Evolutionary conservation across 2,329 filamentous ascomycete genomes (phyloP).

Genomic region (Aphanocladium album): DNA sequence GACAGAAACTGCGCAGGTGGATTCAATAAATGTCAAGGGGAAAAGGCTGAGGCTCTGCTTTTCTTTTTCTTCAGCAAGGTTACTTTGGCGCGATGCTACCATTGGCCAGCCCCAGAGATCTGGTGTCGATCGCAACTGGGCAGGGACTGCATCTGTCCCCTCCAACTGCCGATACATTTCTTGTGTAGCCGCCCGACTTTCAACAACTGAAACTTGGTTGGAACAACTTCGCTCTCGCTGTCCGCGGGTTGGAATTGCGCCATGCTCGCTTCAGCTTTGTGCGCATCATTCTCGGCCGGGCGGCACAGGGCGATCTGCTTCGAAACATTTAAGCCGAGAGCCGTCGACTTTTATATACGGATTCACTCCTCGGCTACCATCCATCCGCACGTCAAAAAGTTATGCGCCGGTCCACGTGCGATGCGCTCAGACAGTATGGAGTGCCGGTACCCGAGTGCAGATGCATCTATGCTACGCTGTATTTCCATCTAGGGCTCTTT

Average conservation of each 20-base stretch:
- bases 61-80: neutral
- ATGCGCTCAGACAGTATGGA: neutral
- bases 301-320: too few species aligned
- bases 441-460: constrained; percentile 1
- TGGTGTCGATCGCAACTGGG: neutral
- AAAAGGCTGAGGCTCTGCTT: neutral
- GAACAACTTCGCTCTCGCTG: neutral
- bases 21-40: too few species aligned
- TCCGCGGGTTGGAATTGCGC: neutral
- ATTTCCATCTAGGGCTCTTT: neutral
- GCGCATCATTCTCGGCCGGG: neutral
- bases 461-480: neutral
- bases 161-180: neutral
- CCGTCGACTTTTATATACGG: neutral
- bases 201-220: neutral
- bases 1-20: too few species aligned
- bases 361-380: neutral
- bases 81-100: neutral
- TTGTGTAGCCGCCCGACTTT: neutral
- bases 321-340: neutral
- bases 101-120: neutral
- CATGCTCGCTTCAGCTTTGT: neutral
- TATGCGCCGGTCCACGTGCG: neutral
- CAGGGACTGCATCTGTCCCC: neutral
- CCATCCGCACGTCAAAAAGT: neutral